Evolutionary conservation across 768 basidiomycete species (phyloP), one percentile per base, ranked within the genome.

Genomic region (Clitopilus hobsonii): DNA sequence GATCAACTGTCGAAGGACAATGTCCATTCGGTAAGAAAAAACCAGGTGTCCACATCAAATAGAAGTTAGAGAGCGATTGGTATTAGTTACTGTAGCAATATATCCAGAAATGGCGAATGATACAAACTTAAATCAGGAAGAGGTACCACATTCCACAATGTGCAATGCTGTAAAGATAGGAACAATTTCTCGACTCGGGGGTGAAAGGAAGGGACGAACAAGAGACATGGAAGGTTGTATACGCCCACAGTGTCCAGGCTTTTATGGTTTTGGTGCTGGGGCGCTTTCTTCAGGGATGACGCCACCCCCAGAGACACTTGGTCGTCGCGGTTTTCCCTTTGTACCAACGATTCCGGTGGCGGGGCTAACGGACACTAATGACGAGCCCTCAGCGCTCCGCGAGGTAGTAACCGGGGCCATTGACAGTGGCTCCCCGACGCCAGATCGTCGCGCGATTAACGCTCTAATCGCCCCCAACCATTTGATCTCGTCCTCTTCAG

Each of bases 401-500:
- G 57, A 58, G 38, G 51, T 55, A 47, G 30, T 54, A 51, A 56
- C 58, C 10, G 57, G 54, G 6, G 61, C 66, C 56, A 28, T 32
- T 28, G 71, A 72, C 38, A 70, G 60, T 6, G 67, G 56, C 53
- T 78, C 77, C 23, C 81, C 82, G 57, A 74, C 71, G 8, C 75
- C 83, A 6, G 76, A 76, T 59, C 91, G 75, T 53, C 91, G 77
- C 18, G 89, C 88, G 58, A 98, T 88, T 65, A 99, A 78, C 57
- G 94, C 94, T 51, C 94, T 86, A 32, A 98, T 84, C 8, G 96
- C 94, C 51, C 94, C 94, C 48, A 99, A 76, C 97, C 97, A 99
- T 69, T 89, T 91, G 69, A 98, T 95, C 73, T 98, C 97, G 62
- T 98, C 96, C 63, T 98, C 97, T 69, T 99, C 97, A 55, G 82